Evolutionary conservation across 305 asterid species (phyloP).

Genomic region (Plantago coronopus): DNA sequence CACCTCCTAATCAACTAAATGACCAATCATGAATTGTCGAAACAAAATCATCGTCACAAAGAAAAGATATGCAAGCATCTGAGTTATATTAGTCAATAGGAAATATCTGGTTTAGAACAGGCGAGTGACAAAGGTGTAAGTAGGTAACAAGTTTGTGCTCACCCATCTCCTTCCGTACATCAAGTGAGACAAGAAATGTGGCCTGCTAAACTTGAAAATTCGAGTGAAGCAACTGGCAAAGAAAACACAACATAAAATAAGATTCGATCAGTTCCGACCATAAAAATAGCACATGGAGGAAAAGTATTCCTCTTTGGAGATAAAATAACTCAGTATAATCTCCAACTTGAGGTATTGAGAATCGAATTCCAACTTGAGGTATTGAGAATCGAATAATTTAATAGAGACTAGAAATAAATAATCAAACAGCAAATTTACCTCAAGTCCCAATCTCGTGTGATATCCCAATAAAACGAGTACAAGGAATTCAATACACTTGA

Average conservation of each 20-base stretch:
- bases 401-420: neutral
- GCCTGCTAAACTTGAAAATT: conserved; percentile 86
- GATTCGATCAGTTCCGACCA: conserved; percentile 14
- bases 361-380: conserved; percentile 3
- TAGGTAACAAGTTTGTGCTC: conserved; percentile 10
- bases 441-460: conserved; percentile 94
- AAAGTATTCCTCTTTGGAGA: neutral
- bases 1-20: too few species aligned
- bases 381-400: conserved; percentile 9
- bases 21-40: too few species aligned
- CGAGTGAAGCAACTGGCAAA: conserved; percentile 83
- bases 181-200: conserved; percentile 52
- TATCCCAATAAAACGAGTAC: conserved; percentile 88
- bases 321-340: neutral
- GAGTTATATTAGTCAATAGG: neutral
- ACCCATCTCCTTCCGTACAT: conserved; percentile 90
- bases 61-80: too few species aligned
- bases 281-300: neutral
- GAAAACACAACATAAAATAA: conserved; percentile 10
- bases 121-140: conserved; percentile 17
- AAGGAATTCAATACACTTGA: conserved; percentile 78
- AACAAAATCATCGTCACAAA: too few species aligned
- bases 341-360: neutral
- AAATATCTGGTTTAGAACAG: conserved; percentile 9
- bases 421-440: conserved; percentile 43